Evolutionary conservation across 352 stramenopile species (phyloP).

Genomic region (Phytophthora macrochlamydospora): DNA sequence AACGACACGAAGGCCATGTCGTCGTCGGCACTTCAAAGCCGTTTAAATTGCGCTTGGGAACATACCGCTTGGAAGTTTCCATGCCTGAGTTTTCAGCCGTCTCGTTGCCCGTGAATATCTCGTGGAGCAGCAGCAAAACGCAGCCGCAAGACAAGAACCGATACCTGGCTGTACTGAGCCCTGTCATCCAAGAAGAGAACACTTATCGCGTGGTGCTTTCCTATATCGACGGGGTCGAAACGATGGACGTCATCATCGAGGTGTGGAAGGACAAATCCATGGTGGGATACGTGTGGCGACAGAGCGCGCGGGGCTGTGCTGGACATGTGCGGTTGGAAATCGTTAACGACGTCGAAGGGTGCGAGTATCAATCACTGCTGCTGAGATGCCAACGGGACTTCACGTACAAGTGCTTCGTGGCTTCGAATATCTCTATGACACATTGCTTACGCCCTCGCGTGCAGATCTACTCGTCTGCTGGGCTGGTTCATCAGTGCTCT

Average conservation of each 20-base stretch:
- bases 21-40: conserved; percentile 26
- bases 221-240: conserved; percentile 33
- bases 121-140: conserved; percentile 37
- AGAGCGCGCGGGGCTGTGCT: conserved; percentile 18
- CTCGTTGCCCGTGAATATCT: conserved; percentile 31
- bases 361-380: conserved; percentile 46
- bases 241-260: conserved; percentile 56
- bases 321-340: conserved; percentile 36
- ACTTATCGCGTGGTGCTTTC: conserved; percentile 59
- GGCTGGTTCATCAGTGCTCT: conserved; percentile 45
- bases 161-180: conserved; percentile 47
- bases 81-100: conserved; percentile 30
- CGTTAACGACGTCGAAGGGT: conserved; percentile 30
- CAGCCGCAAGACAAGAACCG: conserved; percentile 29
- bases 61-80: conserved; percentile 40
- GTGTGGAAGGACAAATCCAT: conserved; percentile 36
- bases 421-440: conserved; percentile 33
- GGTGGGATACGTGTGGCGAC: conserved; percentile 24
- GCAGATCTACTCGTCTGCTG: conserved; percentile 57
- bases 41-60: conserved; percentile 54
- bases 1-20: conserved; percentile 17
- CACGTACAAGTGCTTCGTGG: conserved; percentile 46
- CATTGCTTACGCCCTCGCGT: conserved; percentile 37
- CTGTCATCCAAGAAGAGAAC: conserved; percentile 18
- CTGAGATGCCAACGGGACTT: conserved; percentile 36